Base-by-base conservation (phyloP, 108 stramenopile genomes). In the Skeletonema costatum region DNA sequence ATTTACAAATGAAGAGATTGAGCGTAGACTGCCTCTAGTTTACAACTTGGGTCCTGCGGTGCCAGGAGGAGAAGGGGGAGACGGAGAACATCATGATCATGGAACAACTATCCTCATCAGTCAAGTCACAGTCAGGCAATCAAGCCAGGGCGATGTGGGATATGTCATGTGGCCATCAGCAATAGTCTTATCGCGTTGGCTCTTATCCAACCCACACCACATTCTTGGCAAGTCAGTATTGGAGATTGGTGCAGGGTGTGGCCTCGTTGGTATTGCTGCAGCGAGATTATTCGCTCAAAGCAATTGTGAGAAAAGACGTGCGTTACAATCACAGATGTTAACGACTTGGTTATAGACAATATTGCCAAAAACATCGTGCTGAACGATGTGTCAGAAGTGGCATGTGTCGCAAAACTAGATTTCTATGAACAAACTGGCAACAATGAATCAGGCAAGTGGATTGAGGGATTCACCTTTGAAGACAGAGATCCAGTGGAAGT, bases 161-260 rank as follows among this genome's bases (percentile, higher is more conserved):
- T 95, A 91, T 79, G 89, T 95, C 19, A 84, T 93, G 89, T 95
- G 94, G 94, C 94, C 94, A 25, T 92, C 92, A 13, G 92, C 94
- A 11, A 89, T 95, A 3, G 88, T 82, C 2, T 68, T 95, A 19
- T 76, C 92, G 17, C 80, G 85, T n/a, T 95, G 90, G 89, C 48
- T 95, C 4, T 60, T 87, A 32, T 64, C 78, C 10, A 87, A 92
- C 71, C 78, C 83, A 25, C 35, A 58, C 39, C 7, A 80, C 21
- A 39, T 87, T n/a, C 11, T 35, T 30, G 64, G 53, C 17, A 73
- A 69, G 46, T 66, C 73, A 10, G 32, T 41, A 6, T 16, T 32
- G 46, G 50, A 53, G 32, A 32, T 46, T 29, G 48, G 70, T 0
- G 70, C 48, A 32, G 33, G 58, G 38, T 60, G 14, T 5, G 29